Base-by-base conservation (phyloP, 306 rosid species). In the Adenanthera pavonina region DNA sequence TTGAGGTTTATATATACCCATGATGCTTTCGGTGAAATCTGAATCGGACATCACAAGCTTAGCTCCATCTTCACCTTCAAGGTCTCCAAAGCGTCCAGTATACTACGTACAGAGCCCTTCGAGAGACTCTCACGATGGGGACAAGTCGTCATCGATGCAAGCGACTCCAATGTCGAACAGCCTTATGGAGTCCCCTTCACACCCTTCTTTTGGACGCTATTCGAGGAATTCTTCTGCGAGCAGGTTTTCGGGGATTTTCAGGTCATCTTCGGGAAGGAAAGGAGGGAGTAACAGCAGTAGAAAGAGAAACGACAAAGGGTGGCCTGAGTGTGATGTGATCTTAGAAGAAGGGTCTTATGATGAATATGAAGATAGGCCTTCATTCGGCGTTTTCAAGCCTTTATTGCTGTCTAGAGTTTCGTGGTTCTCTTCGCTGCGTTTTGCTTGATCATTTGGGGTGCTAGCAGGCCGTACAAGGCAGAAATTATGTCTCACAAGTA, bases 31-130 rank as follows among this genome's bases (percentile, higher is more conserved):
- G 0, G 52, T 97, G 14, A 96, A 96, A 83, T 96, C 98, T 2
- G 97, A 95, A 78, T 95, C 99, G 0, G 99, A 95, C 82, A 69
- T 92, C 6, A 90, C 99, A 0, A 95, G 98, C 90, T 85, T 93
- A 76, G 99, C 98, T 2, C 89, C 91, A 40, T 95, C 99, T 9
- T 93, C 99, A 38, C 99, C 99, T 10, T 89, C 97, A 38, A 92
- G 99, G 88, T 95, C 97, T 4, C 97, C 97, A 16, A 93, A 95
- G 88, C 74, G 89, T 0, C 87, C 91, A 6, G 90, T 84, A 11
- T 95, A 95, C 84, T 95, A 88, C 71, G 99, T 95, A 3, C 97
- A 95, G 77, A 95, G 99, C 83, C 99, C 99, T 62, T 93, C 97
- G 14, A 89, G 97, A 84, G 97, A 92, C 74, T 95, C 99, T 2